Evolutionary conservation across 1,139 yeast genomes (phyloP), one percentile per base, ranked within the genome.

Genomic region (Petasospora fabianii): DNA sequence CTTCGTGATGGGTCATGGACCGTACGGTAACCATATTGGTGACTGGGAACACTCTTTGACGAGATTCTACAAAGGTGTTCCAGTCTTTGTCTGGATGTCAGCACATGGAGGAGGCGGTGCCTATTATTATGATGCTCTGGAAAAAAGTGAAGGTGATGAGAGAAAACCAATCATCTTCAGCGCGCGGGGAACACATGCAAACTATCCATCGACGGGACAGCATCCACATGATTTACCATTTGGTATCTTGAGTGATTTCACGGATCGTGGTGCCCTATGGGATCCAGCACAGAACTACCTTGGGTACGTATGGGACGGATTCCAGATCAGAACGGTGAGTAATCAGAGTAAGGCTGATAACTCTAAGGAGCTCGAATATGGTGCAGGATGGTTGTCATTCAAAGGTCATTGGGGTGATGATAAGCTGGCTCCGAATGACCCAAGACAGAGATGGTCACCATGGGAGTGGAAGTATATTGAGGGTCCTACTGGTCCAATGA

Each of bases 101-200:
- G 97, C 97, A 1, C 98, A 92, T 62, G 96, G 97, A 1, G 97
- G 97, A 10, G 98, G 98, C 4, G 84, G 90, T 17, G 97, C 96
- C 0, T 92, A 83, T 59, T 72, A 73, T 49, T 90, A 80, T 58
- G 69, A 75, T 19, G 84, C 87, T 21, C 64, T 88, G 46, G 96
- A 88, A 55, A 84, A 83, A 55, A 73, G 74, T 42, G 77, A 75
- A 38, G 60, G 63, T 36, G 61, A 68, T 42, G 51, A 57, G 2
- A 57, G 58, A 28, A 66, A 83, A 38, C 97, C 97, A 0, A 73
- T 88, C 13, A 74, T 92, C 2, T 92, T 84, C 60, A 78, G 95
- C 28, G 97, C 97, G 0, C 68, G 96, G 47, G 98, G 98, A 0
- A 92, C 98, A 0, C 98, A 92, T 63, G 97, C 97, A 13, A 90